Base-by-base conservation (phyloP, 2,329 filamentous ascomycete genomes). In the Allantophomopsis lycopodina region DNA sequence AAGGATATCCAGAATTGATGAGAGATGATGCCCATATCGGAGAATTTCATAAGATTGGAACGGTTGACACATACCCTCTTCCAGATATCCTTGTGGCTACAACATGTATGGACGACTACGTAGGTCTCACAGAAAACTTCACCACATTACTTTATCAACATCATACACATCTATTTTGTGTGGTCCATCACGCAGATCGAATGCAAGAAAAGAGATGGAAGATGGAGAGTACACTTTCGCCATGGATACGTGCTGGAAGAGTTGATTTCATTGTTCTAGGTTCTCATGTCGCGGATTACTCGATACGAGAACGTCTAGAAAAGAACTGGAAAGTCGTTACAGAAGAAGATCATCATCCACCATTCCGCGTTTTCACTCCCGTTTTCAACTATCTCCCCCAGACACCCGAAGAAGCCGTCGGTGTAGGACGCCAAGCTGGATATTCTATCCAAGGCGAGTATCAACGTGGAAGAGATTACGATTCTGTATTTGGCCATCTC, bases 401-500 rank as follows among this genome's bases (percentile, higher is more conserved):
- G 10, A 28, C 23, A 3, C 23, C 23, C 23, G 23, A 28, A 12
- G 23, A 28, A 8, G 23, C 23, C 23, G 10, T 10, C 4, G 23
- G 23, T 28, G 23, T 17, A 8, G 35, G 35, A 16, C 35, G 35
- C 5, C 16, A 36, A 20, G 35, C 14, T 17, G 35, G 35, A 7
- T 36, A 18, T 36, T 4, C 35, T 2, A 16, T 36, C 7, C 35
- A 36, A 20, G 35, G 35, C 14, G 35, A 36, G n/a, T 36, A 36
- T 12, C 16, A 36, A 20, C 16, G 21, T 18, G 35, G 35, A n/a
- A 36, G 35, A 21, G 35, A 36, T 20, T 36, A 36, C 18, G 80
- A 79, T 50, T 82, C 69, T 44, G 76, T 80, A 32, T 55, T 62
- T 36, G 60, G 60, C 39, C 77, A 88, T 62, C 67, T 82, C 53